phyloP scores from a whole-genome alignment of 305 asterid genomes.

The Andrographis paniculata region DNA sequence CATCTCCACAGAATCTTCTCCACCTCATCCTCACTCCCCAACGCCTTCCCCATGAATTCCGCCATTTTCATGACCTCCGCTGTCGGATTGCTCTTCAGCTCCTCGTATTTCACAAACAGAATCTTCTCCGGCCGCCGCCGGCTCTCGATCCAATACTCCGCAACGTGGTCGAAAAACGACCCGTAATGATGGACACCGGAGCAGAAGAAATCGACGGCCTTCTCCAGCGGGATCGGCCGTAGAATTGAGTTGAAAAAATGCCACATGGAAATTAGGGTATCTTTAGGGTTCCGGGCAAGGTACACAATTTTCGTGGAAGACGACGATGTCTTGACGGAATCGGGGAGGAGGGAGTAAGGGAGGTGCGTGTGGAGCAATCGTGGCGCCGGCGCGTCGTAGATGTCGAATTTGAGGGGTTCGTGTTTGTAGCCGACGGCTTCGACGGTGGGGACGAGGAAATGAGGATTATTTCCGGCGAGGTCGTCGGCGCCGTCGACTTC shows the following conservation, averaged over 20 bases:
- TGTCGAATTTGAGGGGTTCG: slow-evolving; percentile 24
- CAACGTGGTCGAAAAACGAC: slow-evolving; percentile 36
- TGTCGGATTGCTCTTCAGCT: slow-evolving; percentile 29
- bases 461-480: slow-evolving; percentile 33
- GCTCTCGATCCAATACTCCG: no score
- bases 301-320: slow-evolving; percentile 37
- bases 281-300: slow-evolving; percentile 53
- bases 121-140: no score
- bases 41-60: slow-evolving; percentile 36
- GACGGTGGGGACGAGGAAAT: slow-evolving; percentile 39
- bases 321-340: slow-evolving; percentile 27
- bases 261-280: no score
- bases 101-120: slow-evolving; percentile 43
- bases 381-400: slow-evolving; percentile 26
- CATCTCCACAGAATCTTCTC: no score
- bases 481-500: slow-evolving; percentile 16
- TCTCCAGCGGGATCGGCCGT: slow-evolving; percentile 33
- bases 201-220: slow-evolving; percentile 38
- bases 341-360: slow-evolving; percentile 33
- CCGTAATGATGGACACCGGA: slow-evolving; percentile 39
- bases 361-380: slow-evolving; percentile 44
- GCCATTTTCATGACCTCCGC: slow-evolving; percentile 30
- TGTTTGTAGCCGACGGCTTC: slow-evolving; percentile 30
- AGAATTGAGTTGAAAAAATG: slow-evolving; percentile 41
- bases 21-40: no score